Conservation (phyloP, 169 alveolate species). For the Perkinsus marinus region DNA sequence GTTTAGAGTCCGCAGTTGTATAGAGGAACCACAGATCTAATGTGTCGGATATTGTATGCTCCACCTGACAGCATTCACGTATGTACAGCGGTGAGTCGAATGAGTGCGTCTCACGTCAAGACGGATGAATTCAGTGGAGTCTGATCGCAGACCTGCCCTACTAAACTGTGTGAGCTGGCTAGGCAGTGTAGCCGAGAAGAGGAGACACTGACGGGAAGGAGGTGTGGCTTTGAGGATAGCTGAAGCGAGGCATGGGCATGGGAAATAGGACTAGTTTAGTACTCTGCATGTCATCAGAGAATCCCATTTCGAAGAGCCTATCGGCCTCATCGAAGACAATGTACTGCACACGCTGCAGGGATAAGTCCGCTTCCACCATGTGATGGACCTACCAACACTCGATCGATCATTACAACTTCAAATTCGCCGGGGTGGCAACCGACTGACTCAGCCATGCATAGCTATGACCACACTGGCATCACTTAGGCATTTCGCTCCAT, state of each 20-base stretch:
- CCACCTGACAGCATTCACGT: not conserved
- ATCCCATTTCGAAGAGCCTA: conserved; percentile 76
- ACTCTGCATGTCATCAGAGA: conserved; percentile 66
- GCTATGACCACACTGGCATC: no score
- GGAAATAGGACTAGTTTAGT: not conserved
- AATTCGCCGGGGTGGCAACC: no score
- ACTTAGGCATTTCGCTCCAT: no score
- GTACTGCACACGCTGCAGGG: conserved; percentile 55
- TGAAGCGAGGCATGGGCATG: not conserved
- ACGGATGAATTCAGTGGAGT: conserved; percentile 67
- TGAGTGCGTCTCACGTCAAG: conserved; percentile 39
- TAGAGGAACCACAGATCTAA: conserved; percentile 35
- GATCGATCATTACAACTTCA: no score
- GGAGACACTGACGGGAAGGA: conserved; percentile 48
- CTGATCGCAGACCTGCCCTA: conserved; percentile 50
- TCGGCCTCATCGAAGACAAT: conserved; percentile 85
- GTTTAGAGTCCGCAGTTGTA: not conserved
- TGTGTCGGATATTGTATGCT: conserved; percentile 50
- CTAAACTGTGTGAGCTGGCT: conserved; percentile 64
- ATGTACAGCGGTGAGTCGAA: not conserved
- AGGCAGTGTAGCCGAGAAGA: conserved; percentile 84
- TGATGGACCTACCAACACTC: conserved; percentile 45
- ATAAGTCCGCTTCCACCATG: conserved; percentile 63
- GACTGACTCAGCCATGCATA: no score
- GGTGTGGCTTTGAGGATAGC: conserved; percentile 59